phyloP scores from a whole-genome alignment of 306 rosid species.

The Clitoria ternatea region DNA sequence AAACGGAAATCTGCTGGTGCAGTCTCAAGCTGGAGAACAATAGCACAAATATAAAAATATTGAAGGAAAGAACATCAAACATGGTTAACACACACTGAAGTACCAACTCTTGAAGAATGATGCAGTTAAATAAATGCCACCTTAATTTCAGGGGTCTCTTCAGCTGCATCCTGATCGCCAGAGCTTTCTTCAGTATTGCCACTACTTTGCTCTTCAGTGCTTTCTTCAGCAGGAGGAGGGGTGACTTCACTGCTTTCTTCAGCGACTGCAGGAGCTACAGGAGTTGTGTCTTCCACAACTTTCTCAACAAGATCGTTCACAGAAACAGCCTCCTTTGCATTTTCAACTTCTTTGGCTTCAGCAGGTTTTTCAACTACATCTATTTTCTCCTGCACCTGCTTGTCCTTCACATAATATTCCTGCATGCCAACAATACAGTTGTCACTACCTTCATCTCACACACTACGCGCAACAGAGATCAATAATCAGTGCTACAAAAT shows the following conservation, averaged over 20 bases:
- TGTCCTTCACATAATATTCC: constrained; percentile 64
- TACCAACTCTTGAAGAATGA: background rate
- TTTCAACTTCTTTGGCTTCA: constrained; percentile 64
- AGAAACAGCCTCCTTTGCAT: constrained; percentile 34
- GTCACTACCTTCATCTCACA: background rate
- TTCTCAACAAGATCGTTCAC: constrained; percentile 41
- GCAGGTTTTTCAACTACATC: constrained; percentile 39
- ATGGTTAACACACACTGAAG: background rate
- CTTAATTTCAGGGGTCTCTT: constrained; percentile 78
- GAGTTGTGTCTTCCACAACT: constrained; percentile 38
- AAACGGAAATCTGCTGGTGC: constrained; percentile 97
- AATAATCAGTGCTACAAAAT: background rate
- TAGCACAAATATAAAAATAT: constrained; percentile 8
- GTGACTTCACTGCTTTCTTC: constrained; percentile 46
- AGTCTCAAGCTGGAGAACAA: constrained; percentile 77
- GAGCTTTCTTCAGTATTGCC: constrained; percentile 41
- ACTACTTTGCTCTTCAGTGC: constrained; percentile 45
- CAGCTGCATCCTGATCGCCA: constrained; percentile 53
- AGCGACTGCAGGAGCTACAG: constrained; percentile 29
- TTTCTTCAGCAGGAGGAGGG: constrained; percentile 44
- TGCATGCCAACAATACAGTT: constrained; percentile 32
- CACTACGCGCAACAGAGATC: background rate
- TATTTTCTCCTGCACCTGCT: constrained; percentile 53
- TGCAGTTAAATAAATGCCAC: constrained; percentile 33
- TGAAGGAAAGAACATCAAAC: background rate